Evolutionary conservation across 495 filamentous ascomycete species (phyloP), one percentile per base, ranked within the genome.

Genomic region (Neurospora pannonica): DNA sequence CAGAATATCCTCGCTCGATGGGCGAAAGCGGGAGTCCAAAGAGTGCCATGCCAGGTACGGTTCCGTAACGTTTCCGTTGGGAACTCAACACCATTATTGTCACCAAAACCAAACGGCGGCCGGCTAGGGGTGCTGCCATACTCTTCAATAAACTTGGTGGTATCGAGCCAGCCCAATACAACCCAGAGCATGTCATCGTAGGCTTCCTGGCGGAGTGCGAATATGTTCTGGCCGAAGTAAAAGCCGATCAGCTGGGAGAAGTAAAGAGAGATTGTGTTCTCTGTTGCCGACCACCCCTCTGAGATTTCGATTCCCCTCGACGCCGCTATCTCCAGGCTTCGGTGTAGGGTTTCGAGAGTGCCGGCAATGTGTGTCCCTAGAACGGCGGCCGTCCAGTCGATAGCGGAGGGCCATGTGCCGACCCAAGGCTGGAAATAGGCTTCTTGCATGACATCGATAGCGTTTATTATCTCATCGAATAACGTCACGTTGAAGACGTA

Each of bases 101-200:
- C 38, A 28, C 54, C 48, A 34, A 42, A 19, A 5, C 38, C 48
- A 21, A 24, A 28, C 31, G 24, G 46, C 31, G 36, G 37, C 42
- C 38, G 74, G n/a, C 72, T 71, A 28, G 67, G 82, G 83, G 72
- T 84, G 83, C 77, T 72, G 72, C 75, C 81, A 77, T 94, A 91
- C 42, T 87, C 77, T 40, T 90, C 80, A 67, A 94, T 88, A 78
- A 96, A 93, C 76, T 93, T 90, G 77, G 93, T 89, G 70, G 87
- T 88, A 79, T 97, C 93, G 74, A 98, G 86, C 95, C 95, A 98
- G 72, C 91, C 92, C 62, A 98, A 85, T 2, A 97, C 95, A 13
- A 98, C 94, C 96, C 96, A 99, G 28, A 97, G 88, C 87, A 98
- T 98, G 80, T 99, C 96, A 80, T 99, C 96, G 79, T 91, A 97